Base-by-base conservation (phyloP, 1,284 basidiomycete genomes). In the Irpex sp. region DNA sequence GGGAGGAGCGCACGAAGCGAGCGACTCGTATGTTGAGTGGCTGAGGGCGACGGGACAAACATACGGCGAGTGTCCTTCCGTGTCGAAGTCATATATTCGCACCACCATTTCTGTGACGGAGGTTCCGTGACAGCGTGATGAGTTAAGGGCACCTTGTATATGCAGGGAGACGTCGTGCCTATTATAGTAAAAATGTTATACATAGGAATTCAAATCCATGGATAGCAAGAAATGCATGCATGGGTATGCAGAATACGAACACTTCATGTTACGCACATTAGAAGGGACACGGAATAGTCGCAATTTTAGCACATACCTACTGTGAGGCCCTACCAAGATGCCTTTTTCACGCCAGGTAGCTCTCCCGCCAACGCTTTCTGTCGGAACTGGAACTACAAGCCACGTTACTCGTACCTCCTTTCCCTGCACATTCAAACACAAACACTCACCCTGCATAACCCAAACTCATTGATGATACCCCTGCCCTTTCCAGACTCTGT, bases 401-500 rank as follows among this genome's bases (percentile, higher is more conserved):
- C 50, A 61, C 15, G 61, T 55, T 31, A 19, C 53, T 26, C 4
- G 51, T 31, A 43, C 59, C 19, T 31, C 9, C 17, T 51, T 17
- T 51, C 9, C 15, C n/a, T 51, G 50, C n/a, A 31, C 17, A 51
- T 17, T 7, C 17, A 51, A 17, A 51, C 9, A 51, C 50, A 51
- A 31, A 19, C 15, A 79, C 90, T 67, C 76, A 96, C 95, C 72
- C 96, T 84, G 70, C 88, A 95, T 50, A 98, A 76, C 0, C 87
- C 94, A 78, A 97, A 97, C 75, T 96, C 92, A 70, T 87, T 86
- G 68, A 98, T 90, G 58, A 98, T 81, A 61, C 94, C 96, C 64
- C 94, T 80, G 1, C 94, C 95, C 64, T 88, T 82, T 0, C 95
- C 95, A 5, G 93, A 90, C 76, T 90, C 92, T 37, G 81, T 78